Evolutionary conservation across 805 yeast species (phyloP), one percentile per base, ranked within the genome.

Genomic region (Sugiyamaella marilandica): DNA sequence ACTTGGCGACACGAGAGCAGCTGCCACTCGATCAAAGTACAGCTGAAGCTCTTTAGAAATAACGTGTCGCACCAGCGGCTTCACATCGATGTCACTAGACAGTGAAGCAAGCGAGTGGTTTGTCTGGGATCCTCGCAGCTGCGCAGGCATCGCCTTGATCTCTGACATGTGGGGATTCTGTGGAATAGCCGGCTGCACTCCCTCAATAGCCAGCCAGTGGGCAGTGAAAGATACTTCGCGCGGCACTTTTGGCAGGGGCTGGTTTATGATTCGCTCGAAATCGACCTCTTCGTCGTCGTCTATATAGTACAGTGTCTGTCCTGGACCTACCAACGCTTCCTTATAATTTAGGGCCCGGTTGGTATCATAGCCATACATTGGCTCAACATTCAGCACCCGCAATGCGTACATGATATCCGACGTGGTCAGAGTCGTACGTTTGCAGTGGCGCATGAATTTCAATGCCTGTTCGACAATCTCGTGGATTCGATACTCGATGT

Each of bases 161-260:
- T 91, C 97, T 48, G 82, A 76, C 13, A 57, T 50, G 47, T 84
- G 78, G 21, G 99, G 99, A 71, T 94, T 94, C 70, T 95, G 99
- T 1, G 97, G 95, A 51, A 94, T 92, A 32, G 94, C 84, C 0
- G 99, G 99, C 66, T 94, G 99, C 8, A 94, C 96, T 53, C 99
- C 99, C 70, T 94, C 99, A 50, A 94, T 87, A 0, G 99, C 98
- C 32, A 95, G 75, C 98, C 99, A 92, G 57, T 72, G 76, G 5
- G 97, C 95, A 0, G 98, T 90, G 68, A 87, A 91, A 0, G 96
- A 84, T 2, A 95, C 84, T 55, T 85, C 83, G 54, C 98, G 78
- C 3, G 99, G 99, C 2, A 95, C 96, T 62, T 85, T 88, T 5
- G 99, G 99, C 55, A 94, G 74, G 32, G 97, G 97, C 66, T 86